Evolutionary conservation across 2,329 filamentous ascomycete species (phyloP), one percentile per base, ranked within the genome.

Genomic region (Salinomyces thailandicus): DNA sequence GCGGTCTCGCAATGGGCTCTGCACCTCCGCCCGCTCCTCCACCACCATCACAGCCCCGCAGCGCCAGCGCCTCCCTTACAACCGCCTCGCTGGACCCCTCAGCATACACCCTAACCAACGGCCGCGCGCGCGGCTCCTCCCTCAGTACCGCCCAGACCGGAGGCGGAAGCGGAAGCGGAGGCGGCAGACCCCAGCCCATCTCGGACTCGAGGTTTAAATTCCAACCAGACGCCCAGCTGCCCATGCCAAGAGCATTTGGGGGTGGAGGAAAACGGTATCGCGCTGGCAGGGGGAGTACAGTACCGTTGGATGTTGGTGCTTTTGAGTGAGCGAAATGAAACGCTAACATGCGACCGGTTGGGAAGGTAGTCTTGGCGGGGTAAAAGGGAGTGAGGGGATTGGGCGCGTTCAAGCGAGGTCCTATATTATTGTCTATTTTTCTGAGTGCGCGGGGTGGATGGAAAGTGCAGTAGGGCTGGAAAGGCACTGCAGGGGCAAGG

Each of bases 251-350:
- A 52, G 77, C 82, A 2, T 95, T 93, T 54, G 63, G 69, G 1
- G 81, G 81, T n/a, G 77, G 75, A 3, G 64, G 72, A 14, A 86
- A 81, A 58, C 77, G 76, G 57, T 98, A 96, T 61, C 72, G 89
- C 44, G 91, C 91, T 22, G 91, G 91, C 6, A 75, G 89, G 55
- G 89, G 86, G 19, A 95, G 86, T 63, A 95, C 84, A 66, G 87
- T 96, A 48, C 91, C 91, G 18, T 66, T 96, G 50, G 85, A 96
- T 66, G 62, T 98, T 55, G 75, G 68, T 47, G 67, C 71, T 11
- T 69, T 81, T 41, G 60, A 64, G 31, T 68, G 38, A 43, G 17
- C 4, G 36, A 24, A 16, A n/a, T n/a, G n/a, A n/a, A n/a, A n/a
- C n/a, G n/a, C n/a, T n/a, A n/a, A n/a, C n/a, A n/a, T n/a, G n/a